Evolutionary conservation across 2,329 filamentous ascomycete genomes (phyloP), one percentile per base, ranked within the genome.

Genomic region (Aspergillus ochraceoroseus): DNA sequence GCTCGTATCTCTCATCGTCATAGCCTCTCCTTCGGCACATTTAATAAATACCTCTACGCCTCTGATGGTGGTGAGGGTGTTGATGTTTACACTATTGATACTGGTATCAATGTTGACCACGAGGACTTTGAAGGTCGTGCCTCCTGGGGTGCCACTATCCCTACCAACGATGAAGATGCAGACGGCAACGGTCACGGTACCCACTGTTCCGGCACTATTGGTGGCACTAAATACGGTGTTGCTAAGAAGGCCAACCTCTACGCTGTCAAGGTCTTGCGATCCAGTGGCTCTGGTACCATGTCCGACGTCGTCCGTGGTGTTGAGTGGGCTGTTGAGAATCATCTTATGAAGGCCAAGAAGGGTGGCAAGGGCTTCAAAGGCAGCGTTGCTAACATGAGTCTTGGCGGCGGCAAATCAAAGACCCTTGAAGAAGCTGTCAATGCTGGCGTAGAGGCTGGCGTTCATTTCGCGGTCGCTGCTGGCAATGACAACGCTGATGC

Each of bases 401-500:
- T 98, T 44, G 92, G 92, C 63, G 92, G 92, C 73, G 92, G 92
- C 76, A 96, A 95, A 78, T 95, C 90, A 48, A 77, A 80, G 54
- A 83, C 88, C 60, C 82, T 98, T 41, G 92, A 98, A 64, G 78
- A 84, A 53, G 87, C 88, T 55, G 90, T 96, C 54, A 92, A 96
- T 67, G 90, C 90, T 52, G 90, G 90, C 52, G 90, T 96, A 57
- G 77, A 83, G 43, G 85, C 83, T 59, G 92, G 92, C 64, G 78
- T 98, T 49, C 89, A 98, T 80, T 98, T 98, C 62, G 89, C 94
- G 55, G 92, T 98, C 55, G 92, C 92, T 64, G 92, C 92, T 56
- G 92, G 92, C 66, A 98, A 98, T 66, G 94, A 98, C 73, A 96
- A 98, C 63, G 87, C 90, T 51, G 89, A 98, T 71, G 92, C 94